Evolutionary conservation across 129 eudicot genomes (phyloP).

Genomic region (Lonicera japonica): DNA sequence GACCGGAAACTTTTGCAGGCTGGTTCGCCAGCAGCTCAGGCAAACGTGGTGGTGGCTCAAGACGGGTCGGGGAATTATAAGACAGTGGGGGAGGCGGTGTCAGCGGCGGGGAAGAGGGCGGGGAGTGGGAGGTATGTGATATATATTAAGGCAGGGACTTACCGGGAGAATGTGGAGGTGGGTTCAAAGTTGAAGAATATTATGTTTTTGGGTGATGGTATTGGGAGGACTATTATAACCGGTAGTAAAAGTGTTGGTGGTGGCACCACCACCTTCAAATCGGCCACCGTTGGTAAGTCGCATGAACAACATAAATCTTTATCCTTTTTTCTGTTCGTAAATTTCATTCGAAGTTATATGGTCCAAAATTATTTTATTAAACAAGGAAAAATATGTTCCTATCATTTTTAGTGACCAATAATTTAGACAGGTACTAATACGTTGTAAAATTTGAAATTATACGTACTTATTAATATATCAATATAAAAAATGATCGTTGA

Average conservation of each 20-base stretch:
- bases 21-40: constrained; percentile 14
- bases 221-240: constrained; percentile 52
- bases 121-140: constrained; percentile 49
- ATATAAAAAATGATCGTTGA: no score
- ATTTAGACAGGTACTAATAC: no score
- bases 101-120: constrained; percentile 34
- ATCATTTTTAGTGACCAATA: no score
- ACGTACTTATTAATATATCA: no score
- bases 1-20: constrained; percentile 47
- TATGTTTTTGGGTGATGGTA: constrained; percentile 65
- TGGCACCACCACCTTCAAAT: constrained; percentile 51
- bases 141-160: constrained; percentile 43
- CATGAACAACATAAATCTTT: no score
- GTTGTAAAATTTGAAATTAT: no score
- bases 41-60: constrained; percentile 55
- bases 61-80: constrained; percentile 57
- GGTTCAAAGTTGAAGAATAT: constrained; percentile 35
- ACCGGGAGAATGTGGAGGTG: constrained; percentile 43
- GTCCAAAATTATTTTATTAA: no score
- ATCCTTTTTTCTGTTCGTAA: background rate
- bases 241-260: constrained; percentile 62
- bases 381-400: no score
- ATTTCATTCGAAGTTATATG: background rate
- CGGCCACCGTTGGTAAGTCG: constrained; percentile 59
- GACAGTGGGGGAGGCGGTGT: constrained; percentile 43